Base-by-base conservation (phyloP, 805 yeast species). In the Candida germanica region DNA sequence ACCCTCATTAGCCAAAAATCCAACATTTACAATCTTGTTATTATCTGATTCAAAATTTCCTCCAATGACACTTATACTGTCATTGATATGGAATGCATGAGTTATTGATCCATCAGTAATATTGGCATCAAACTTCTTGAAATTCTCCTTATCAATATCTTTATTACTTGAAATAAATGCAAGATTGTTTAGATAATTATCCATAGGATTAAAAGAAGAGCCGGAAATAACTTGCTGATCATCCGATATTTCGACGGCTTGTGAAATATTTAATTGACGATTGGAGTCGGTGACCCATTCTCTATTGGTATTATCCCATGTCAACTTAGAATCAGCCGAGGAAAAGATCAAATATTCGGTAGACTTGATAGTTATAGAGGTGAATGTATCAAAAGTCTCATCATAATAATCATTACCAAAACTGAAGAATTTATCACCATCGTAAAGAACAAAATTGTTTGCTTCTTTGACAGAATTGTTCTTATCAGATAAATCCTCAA, bases 21-120 rank as follows among this genome's bases (percentile, higher is more conserved):
- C 68, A n/a, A 66, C 40, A 29, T 64, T 58, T 8, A 40, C 29
- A 1, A 49, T 47, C 3, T 47, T 40, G 18, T 44, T 28, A 6
- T 36, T 29, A 13, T 21, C 14, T 6, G 67, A 66, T 6, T 49
- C 53, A 49, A 81, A 79, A 3, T 61, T 55, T 14, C 91, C 93
- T 6, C 85, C 88, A 32, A 83, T 57, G 0, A 75, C 72, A 26
- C 79, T 60, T 8, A 71, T 42, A 0, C 79, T 53, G 9, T 62
- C 61, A 51, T 84, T 81, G 21, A 75, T 52, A 37, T 66, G 71
- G 33, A 56, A 54, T 1, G 77, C 71, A 3, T 65, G 39, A 17
- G 50, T 32, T 12, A 64, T 53, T 31, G 33, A 52, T 3, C 43
- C 46, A n/a, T 50, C 43, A 12, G 49, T 41, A 5, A 64, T 41